Evolutionary conservation across 2,329 filamentous ascomycete species (phyloP), one percentile per base, ranked within the genome.

Genomic region (Thielaviopsis musarum): DNA sequence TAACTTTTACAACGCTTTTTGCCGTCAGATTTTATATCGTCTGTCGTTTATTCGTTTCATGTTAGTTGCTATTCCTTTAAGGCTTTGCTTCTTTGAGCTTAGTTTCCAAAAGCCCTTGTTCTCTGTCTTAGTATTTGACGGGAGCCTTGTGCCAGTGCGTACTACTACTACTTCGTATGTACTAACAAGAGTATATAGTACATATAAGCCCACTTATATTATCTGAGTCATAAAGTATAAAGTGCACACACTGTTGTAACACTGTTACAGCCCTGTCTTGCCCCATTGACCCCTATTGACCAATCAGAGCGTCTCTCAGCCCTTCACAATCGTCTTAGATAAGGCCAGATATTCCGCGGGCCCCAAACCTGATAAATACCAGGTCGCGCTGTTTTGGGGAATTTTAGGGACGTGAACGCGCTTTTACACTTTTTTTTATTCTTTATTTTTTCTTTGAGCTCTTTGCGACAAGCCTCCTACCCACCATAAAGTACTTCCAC

Each of bases 341-440:
- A 61, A 61, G 60, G 60, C 60, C 60, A 61, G 60, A 61, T 61
- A 61, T 61, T 61, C 60, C 60, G 60, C 60, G 57, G 53, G 53
- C 54, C 60, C 60, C 54, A 57, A 61, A 56, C 51, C 53, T 61
- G 59, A 63, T 63, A 63, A 63, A 63, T 63, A 63, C 62, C 62
- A 62, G 61, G 62, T 62, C 62, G 62, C 62, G 62, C 62, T 54
- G 55, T 59, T 62, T 58, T 28, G 60, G 55, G 58, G 58, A 60
- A 63, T 60, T 59, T 58, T 26, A 59, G 58, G 56, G 62, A 63
- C 62, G 61, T 63, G 61, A 59, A 62, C 61, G 62, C 62, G 62
- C 59, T 61, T 62, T 63, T 63, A 60, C 58, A 57, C 57, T 58
- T 59, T 60, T 54, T 54, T 51, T 57, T 54, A 54, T 52, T 38